These are phyloP conservation scores for Eremothecium coryli DNA, from an alignment of 1,139 yeast species.

Conservation along the genomic window DNA sequence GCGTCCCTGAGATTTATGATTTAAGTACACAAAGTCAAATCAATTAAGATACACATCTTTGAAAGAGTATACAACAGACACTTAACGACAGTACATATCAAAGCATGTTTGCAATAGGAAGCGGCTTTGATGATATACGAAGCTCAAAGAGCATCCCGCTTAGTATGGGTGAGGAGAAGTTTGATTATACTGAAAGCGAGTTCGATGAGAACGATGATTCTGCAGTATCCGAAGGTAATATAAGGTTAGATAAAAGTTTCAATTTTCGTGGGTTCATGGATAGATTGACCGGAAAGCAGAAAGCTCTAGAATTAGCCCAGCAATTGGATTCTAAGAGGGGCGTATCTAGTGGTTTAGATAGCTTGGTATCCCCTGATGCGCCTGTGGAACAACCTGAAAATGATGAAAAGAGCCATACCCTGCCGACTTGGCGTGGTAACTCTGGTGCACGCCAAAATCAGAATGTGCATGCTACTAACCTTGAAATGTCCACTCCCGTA, in stretches of 20 bases:
- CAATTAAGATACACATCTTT: neutral
- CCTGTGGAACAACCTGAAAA: slow-evolving; percentile 1
- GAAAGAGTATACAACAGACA: too few species aligned
- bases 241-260: slow-evolving; percentile 8
- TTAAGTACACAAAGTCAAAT: slow-evolving; percentile 1
- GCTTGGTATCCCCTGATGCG: slow-evolving; percentile 1
- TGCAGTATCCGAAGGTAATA: slow-evolving; percentile 8
- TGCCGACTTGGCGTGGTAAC: slow-evolving; percentile 12
- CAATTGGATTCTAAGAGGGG: slow-evolving; percentile 14
- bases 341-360: slow-evolving; percentile 4
- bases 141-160: slow-evolving; percentile 6
- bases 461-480: slow-evolving; percentile 8
- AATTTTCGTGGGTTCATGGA: slow-evolving; percentile 15
- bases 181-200: slow-evolving; percentile 15
- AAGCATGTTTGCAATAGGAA: slow-evolving; percentile 9
- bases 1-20: too few species aligned
- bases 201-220: slow-evolving; percentile 11
- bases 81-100: too few species aligned
- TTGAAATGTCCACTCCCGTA: slow-evolving; percentile 15
- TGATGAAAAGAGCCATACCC: slow-evolving; percentile 1
- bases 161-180: slow-evolving; percentile 12
- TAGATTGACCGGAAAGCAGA: slow-evolving; percentile 16
- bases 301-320: slow-evolving; percentile 17
- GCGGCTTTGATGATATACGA: slow-evolving; percentile 7
- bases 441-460: slow-evolving; percentile 15